Evolutionary conservation across 2,329 filamentous ascomycete genomes (phyloP).

Genomic region (Colletotrichum sansevieriae): DNA sequence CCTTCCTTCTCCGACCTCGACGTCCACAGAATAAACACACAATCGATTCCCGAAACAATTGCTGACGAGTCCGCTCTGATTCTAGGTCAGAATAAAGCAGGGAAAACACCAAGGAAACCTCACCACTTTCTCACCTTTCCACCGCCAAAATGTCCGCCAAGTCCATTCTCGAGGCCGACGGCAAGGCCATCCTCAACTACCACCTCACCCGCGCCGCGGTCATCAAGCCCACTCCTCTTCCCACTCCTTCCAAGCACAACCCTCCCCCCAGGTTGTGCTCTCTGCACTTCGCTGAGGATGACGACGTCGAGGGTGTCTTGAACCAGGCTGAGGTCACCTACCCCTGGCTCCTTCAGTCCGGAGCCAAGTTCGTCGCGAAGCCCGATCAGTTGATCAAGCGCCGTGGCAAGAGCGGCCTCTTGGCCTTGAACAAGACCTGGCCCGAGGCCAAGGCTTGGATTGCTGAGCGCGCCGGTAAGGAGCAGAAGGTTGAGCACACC

Average conservation of each 20-base stretch:
- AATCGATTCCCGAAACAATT: constrained; percentile 14
- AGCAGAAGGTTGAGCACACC: constrained; percentile 92
- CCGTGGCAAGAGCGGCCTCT: constrained; percentile 97
- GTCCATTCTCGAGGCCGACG: constrained; percentile 98
- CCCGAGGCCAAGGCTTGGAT: constrained; percentile 94
- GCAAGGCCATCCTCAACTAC: constrained; percentile 99
- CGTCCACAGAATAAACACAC: constrained; percentile 17
- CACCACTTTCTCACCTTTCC: constrained; percentile 25
- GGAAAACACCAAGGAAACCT: constrained; percentile 36
- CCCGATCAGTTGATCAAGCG: constrained; percentile 99
- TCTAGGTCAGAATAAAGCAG: constrained; percentile 32
- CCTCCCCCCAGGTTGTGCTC: constrained; percentile 90
- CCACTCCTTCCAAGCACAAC: constrained; percentile 88
- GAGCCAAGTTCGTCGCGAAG: constrained; percentile 96
- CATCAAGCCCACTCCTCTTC: constrained; percentile 98
- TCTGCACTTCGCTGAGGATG: constrained; percentile 92
- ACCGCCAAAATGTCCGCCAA: constrained; percentile 72
- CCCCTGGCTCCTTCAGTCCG: constrained; percentile 89
- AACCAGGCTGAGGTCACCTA: constrained; percentile 97
- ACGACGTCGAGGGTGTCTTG: constrained; percentile 84
- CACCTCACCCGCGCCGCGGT: constrained; percentile 97
- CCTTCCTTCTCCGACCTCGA: neutral
- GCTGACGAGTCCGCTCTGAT: constrained; percentile 23
- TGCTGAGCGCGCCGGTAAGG: constrained; percentile 90
- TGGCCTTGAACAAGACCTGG: constrained; percentile 98